Evolutionary conservation across 495 filamentous ascomycete species (phyloP), one percentile per base, ranked within the genome.

Genomic region (Letharia columbiana): DNA sequence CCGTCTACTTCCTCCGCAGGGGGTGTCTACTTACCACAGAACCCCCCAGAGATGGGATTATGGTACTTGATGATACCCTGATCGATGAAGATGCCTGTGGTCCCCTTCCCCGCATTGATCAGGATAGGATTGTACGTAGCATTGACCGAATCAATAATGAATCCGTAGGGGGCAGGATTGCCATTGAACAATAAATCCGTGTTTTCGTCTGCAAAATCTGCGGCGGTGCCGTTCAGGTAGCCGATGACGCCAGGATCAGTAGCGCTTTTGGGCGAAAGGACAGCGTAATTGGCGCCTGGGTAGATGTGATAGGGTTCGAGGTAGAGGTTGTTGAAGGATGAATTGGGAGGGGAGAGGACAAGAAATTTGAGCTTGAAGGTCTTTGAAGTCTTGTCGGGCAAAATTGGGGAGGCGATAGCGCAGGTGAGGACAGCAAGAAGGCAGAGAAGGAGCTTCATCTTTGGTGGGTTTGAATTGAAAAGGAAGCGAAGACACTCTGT

Each of bases 251-350:
- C 66, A 15, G n/a, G 39, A 39, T 50, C 28, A 12, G 28, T 12
- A 3, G 17, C 39, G 13, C 13, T 47, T 33, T 64, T 41, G 33
- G 61, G 41, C 40, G 35, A 39, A 11, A 68, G 42, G 41, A 63
- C 62, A 11, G 66, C 66, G 52, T 68, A 68, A 20, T 68, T 65
- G 61, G 59, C 64, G 13, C 37, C 52, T 12, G 66, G 66, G 39
- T 58, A 50, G 61, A 68, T 68, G 41, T 68, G 62, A 23, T 68
- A 68, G 31, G 66, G 61, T 41, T 52, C 66, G 20, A 68, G 42
- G 20, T 37, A 60, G 28, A 68, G 45, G 42, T 61, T 60, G 11
- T 63, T 60, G 31, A 64, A 63, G 9, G 35, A 35, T 11, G 61
- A 17, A 9, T 41, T 31, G 18, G 61, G 39, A 12, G 66, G 39